Evolutionary conservation across 2,329 filamentous ascomycete species (phyloP).

Genomic region (Domatiomyces catenatus): DNA sequence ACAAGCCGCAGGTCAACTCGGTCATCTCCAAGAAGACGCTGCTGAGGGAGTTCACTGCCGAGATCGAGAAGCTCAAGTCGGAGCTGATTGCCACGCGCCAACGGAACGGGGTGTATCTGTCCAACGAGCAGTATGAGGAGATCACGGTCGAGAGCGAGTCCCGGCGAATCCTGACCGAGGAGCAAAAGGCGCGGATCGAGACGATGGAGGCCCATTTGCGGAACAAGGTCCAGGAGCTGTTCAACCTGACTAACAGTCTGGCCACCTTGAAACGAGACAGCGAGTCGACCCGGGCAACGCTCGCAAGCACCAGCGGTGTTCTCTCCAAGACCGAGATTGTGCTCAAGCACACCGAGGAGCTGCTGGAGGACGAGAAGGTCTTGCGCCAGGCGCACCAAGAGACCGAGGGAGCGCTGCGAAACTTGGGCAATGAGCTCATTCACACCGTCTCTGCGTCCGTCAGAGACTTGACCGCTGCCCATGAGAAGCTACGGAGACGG

Average conservation of each 20-base stretch:
- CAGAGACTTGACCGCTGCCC: constrained; percentile 62
- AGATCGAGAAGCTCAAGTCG: constrained; percentile 88
- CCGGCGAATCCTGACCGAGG: constrained; percentile 74
- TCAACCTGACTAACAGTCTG: constrained; percentile 71
- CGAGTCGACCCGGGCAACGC: constrained; percentile 53
- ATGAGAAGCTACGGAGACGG: constrained; percentile 72
- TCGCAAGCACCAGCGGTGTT: constrained; percentile 67
- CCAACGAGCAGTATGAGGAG: constrained; percentile 77
- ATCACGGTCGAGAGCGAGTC: constrained; percentile 88
- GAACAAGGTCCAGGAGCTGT: constrained; percentile 87
- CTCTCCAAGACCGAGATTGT: constrained; percentile 80
- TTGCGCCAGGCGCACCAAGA: constrained; percentile 70
- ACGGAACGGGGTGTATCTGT: constrained; percentile 86
- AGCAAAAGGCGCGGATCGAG: constrained; percentile 82
- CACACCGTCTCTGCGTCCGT: constrained; percentile 65
- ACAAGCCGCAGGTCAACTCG: constrained; percentile 91
- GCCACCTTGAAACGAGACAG: constrained; percentile 81
- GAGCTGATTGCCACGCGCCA: constrained; percentile 86
- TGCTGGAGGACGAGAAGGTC: constrained; percentile 62
- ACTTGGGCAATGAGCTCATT: constrained; percentile 61
- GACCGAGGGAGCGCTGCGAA: constrained; percentile 63
- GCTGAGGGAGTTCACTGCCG: constrained; percentile 71
- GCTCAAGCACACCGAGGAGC: constrained; percentile 58
- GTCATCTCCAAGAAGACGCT: constrained; percentile 86
- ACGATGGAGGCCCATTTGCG: constrained; percentile 79